Evolutionary conservation across 257 asterid species (phyloP), one percentile per base, ranked within the genome.

Genomic region (Coffea canephora): DNA sequence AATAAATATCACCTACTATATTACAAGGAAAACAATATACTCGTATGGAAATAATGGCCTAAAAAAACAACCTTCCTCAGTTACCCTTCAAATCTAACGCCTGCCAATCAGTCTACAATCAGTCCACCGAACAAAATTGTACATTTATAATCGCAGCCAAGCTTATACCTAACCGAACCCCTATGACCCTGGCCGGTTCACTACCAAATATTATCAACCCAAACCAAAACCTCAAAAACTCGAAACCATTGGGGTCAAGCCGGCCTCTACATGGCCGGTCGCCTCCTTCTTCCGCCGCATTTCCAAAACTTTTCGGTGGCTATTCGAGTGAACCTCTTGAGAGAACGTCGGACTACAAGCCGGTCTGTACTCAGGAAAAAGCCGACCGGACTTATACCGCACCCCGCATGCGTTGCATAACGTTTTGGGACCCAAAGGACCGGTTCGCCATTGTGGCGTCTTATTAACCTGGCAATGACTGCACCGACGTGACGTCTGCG

Each of bases 371-470:
- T 86, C 89, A 0, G 89, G 89, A 0, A 79, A 84, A 0, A 86
- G 83, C 76, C 89, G 83, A 54, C 88, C 89, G 69, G 89, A 86
- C 15, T 86, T 84, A 13, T 59, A 84, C 23, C 89, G 82, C 34
- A 86, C 88, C 1, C 89, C 89, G 61, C 89, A 86, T n/a, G 89
- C 89, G 50, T 86, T 86, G 15, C 89, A 86, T 21, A 86, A 78
- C 1, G 86, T 84, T 80, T 86, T 86, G 2, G 88, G 82, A 39
- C 88, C 88, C 78, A 86, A 41, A 3, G 89, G 86, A 36, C 88
- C 89, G 81, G 89, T 43, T 55, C 87, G 68, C 89, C 89, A 84
- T 16, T 82, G 88, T 1, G 88, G 88, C 13, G 86, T 84, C 79
- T 77, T 86, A 80, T 73, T 86, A 36, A 85, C 87, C 36, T 81